A percentile compares a stretch with the other conserved stretches of the same genome.
Conservation (phyloP, 306 rosid species). For the Sphenostylis stenocarpa region DNA sequence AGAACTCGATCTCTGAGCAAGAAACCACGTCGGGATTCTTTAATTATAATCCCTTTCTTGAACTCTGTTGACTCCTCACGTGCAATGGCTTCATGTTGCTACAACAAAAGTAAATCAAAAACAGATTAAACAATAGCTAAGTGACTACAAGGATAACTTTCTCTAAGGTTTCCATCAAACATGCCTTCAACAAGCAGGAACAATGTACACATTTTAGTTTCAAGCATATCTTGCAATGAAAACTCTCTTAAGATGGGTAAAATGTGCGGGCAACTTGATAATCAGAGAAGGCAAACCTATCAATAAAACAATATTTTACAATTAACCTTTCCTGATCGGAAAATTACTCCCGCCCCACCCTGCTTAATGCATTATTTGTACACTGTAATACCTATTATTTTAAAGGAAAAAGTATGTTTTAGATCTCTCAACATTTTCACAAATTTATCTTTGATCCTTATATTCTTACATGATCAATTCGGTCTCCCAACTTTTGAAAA, state of each 20-base stretch:
- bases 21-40: constrained; percentile 83
- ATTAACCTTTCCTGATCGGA: neutral
- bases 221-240: constrained; percentile 23
- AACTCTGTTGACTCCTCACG: constrained; percentile 79
- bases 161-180: neutral
- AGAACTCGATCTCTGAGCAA: constrained; percentile 65
- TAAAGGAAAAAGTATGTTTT: too few relatives aligned
- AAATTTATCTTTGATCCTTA: too few relatives aligned
- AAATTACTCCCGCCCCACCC: neutral
- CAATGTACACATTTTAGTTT: neutral
- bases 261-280: neutral
- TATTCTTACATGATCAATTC: too few relatives aligned
- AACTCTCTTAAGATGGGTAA: neutral
- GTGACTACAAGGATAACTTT: neutral
- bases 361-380: neutral
- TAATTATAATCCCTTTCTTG: constrained; percentile 73
- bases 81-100: constrained; percentile 87
- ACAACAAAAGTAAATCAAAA: constrained; percentile 24
- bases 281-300: neutral
- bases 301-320: neutral
- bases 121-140: constrained; percentile 7
- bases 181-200: constrained; percentile 7
- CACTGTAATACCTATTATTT: neutral
- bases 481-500: too few relatives aligned
- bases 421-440: too few relatives aligned